Base-by-base conservation (phyloP, 257 asterid genomes). In the Capsicum rhomboideum region DNA sequence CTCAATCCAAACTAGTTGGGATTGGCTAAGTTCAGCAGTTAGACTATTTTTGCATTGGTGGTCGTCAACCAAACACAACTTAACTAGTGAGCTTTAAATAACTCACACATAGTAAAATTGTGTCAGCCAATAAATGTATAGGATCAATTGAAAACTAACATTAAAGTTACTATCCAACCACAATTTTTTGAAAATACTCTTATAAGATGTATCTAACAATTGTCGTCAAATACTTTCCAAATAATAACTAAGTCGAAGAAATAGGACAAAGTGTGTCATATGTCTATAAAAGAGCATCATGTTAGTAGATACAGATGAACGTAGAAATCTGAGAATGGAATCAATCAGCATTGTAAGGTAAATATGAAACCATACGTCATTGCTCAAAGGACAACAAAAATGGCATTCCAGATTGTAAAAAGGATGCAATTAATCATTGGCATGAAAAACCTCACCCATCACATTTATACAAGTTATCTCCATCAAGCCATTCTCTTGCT, bases 381-480 rank as follows among this genome's bases (percentile, higher is more conserved):
- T 40, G 79, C 18, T 71, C 31, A 42, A 40, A 71, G 12, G 52
- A 40, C 31, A 74, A 64, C 37, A 46, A 74, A 74, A 74, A 74
- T 46, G 42, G 42, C 59, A 7, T 14, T 74, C 40, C 80, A 74
- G 23, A 74, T 10, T 77, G 63, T 50, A 77, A 75, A 75, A 23
- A 49, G 21, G 81, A 77, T 77, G 26, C 42, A 28, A 77, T 26
- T 77, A 11, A 77, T 77, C 75, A 54, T 40, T 71, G 21, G 55
- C 44, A 13, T 74, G 75, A 53, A 66, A 67, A 86, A 85, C 74
- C 90, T 86, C 82, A 95, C 99, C 97, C 91, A 80, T 97, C 99
- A 85, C 99, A 97, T 90, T 92, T 97, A 86, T 97, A 97, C 99
- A 92, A 92, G 90, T 97, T 97, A 90, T 97, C 99, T 63, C 99